Percentiles rank a stretch among this genome's conserved stretches.
Conservation (phyloP, 306 rosid species). For the Comarum palustre region DNA sequence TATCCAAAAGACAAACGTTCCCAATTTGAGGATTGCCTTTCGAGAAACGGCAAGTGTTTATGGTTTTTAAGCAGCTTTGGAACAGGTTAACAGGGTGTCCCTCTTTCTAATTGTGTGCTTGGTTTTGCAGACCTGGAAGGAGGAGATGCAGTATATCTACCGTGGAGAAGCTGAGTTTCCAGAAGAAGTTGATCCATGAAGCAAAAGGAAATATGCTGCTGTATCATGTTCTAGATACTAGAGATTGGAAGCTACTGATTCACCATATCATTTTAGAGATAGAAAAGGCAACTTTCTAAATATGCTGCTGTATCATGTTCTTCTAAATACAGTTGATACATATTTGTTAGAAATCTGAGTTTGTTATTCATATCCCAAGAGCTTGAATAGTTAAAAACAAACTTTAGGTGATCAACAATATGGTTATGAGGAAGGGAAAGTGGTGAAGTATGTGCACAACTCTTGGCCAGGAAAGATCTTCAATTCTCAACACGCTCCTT, state of each 20-base stretch:
- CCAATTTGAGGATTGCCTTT: slow-evolving; percentile 56
- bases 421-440: too few relatives aligned
- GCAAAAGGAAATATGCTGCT: not conserved
- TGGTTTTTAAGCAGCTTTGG: not conserved
- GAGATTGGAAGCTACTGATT: not conserved
- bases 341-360: too few relatives aligned
- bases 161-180: slow-evolving; percentile 47
- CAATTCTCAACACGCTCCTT: too few relatives aligned
- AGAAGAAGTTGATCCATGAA: slow-evolving; percentile 46
- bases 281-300: not conserved
- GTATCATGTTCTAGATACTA: not conserved
- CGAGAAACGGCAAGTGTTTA: slow-evolving; percentile 45
- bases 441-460: too few relatives aligned
- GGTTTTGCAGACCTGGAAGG: slow-evolving; percentile 75
- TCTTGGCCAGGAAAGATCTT: too few relatives aligned
- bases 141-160: slow-evolving; percentile 65
- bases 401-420: too few relatives aligned
- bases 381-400: too few relatives aligned
- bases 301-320: too few relatives aligned
- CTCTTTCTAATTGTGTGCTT: slow-evolving; percentile 13
- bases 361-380: too few relatives aligned
- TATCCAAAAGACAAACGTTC: slow-evolving; percentile 75
- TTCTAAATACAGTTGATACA: too few relatives aligned
- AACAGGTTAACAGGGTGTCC: too few relatives aligned
- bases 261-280: not conserved